A percentile compares a stretch with the other conserved stretches of the same genome.
Evolutionary conservation across 768 basidiomycete species (phyloP).

Genomic region (button mushroom (Agaricus bisporus)): DNA sequence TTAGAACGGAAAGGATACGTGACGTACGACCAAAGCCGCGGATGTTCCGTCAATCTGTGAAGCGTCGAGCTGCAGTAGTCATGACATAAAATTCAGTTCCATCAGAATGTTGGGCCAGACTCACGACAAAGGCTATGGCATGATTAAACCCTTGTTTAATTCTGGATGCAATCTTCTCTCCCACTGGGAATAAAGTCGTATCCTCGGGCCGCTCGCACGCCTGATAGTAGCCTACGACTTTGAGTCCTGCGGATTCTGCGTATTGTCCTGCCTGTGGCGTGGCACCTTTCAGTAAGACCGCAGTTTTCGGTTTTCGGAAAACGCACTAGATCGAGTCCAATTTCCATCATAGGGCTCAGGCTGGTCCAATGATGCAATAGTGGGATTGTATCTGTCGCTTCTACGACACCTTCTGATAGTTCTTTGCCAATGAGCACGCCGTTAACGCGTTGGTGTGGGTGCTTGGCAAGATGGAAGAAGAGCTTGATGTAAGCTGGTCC

Average conservation of each 20-base stretch:
- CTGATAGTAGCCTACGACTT: conserved; percentile 72
- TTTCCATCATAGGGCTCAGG: conserved; percentile 82
- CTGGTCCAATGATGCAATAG: conserved; percentile 83
- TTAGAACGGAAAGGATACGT: background rate
- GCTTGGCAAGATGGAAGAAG: conserved; percentile 74
- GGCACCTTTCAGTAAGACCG: conserved; percentile 1
- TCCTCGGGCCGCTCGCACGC: conserved; percentile 63
- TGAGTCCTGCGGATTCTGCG: conserved; percentile 45
- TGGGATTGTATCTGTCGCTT: conserved; percentile 63
- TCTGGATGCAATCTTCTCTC: conserved; percentile 54
- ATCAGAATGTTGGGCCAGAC: conserved; percentile 17
- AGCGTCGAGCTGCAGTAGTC: conserved; percentile 48
- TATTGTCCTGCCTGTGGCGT: conserved; percentile 48
- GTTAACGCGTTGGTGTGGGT: conserved; percentile 69
- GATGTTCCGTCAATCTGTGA: conserved; percentile 45
- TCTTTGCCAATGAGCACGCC: conserved; percentile 69
- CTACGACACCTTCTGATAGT: conserved; percentile 26
- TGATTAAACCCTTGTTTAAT: conserved; percentile 48
- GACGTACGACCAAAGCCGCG: conserved; percentile 53
- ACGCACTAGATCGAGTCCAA: conserved; percentile 71
- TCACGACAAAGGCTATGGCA: conserved; percentile 66
- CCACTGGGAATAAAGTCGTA: conserved; percentile 53
- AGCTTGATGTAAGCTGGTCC: conserved; percentile 66
- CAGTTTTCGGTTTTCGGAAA: background rate
- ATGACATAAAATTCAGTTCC: conserved; percentile 6